Conservation (phyloP, 352 stramenopile genomes). For the Globisporangium camurandrum region DNA sequence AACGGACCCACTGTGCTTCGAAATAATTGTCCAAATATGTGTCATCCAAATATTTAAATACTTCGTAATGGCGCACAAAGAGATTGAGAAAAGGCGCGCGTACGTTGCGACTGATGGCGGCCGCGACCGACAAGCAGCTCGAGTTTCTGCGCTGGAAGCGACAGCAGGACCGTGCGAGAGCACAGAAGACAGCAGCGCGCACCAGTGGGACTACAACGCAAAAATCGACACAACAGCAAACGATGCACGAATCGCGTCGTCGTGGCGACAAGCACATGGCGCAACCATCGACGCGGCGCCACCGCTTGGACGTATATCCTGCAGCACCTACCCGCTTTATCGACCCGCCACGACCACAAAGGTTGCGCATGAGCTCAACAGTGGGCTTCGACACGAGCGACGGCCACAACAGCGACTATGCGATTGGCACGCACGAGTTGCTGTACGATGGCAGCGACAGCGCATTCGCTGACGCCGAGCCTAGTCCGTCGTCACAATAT, state of each 20-base stretch:
- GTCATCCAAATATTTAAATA: too few relatives aligned
- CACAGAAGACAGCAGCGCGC: not conserved
- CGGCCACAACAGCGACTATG: not conserved
- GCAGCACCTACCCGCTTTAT: not conserved
- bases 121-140: conserved; percentile 8
- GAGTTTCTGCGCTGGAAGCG: conserved; percentile 19
- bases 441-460: not conserved
- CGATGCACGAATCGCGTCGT: too few relatives aligned
- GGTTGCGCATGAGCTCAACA: not conserved
- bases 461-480: conserved; percentile 8
- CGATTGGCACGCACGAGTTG: not conserved
- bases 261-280: conserved; percentile 1
- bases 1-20: too few relatives aligned
- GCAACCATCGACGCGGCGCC: not conserved
- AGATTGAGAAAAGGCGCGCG: conserved; percentile 2
- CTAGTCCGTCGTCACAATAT: conserved; percentile 5
- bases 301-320: not conserved
- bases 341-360: not conserved
- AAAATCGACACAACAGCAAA: too few relatives aligned
- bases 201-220: too few relatives aligned
- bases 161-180: conserved; percentile 11
- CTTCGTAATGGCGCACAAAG: too few relatives aligned
- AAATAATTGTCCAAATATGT: too few relatives aligned
- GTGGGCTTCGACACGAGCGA: not conserved
- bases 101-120: not conserved